Evolutionary conservation across 75 land plant species (phyloP).

Genomic region (Azolla pinnata): DNA sequence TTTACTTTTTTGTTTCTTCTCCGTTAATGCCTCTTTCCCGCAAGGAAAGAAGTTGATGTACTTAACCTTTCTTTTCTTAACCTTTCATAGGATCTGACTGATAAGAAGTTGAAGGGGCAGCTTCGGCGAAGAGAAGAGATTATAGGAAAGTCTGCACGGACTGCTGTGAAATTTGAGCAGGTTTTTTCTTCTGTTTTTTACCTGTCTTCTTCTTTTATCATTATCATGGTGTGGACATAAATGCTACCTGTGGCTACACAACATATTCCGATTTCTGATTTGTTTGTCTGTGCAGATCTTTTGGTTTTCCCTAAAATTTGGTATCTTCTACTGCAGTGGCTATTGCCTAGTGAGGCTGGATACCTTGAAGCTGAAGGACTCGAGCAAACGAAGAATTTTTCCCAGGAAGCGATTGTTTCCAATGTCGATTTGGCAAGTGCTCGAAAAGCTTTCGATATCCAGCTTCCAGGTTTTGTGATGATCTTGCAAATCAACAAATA

Average conservation of each 20-base stretch:
- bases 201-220: neutral
- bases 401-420: slow-evolving; percentile 61
- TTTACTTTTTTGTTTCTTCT: too few relatives aligned
- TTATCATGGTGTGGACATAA: neutral
- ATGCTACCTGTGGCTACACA: neutral
- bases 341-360: slow-evolving; percentile 79
- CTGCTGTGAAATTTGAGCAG: slow-evolving; percentile 81
- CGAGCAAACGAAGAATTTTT: slow-evolving; percentile 75
- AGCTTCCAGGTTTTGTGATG: slow-evolving; percentile 71
- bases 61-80: neutral
- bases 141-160: slow-evolving; percentile 60
- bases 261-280: neutral
- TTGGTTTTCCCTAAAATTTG: neutral
- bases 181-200: slow-evolving; percentile 17
- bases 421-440: slow-evolving; percentile 71
- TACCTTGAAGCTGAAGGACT: slow-evolving; percentile 80
- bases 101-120: slow-evolving; percentile 69
- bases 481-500: too few relatives aligned
- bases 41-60: too few relatives aligned
- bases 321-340: slow-evolving; percentile 47
- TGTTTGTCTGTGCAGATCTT: neutral
- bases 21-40: too few relatives aligned
- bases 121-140: slow-evolving; percentile 53
- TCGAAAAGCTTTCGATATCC: slow-evolving; percentile 75
- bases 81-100: slow-evolving; percentile 37